Evolutionary conservation across 768 basidiomycete species (phyloP).

Genomic region (Auricularia cornea): DNA sequence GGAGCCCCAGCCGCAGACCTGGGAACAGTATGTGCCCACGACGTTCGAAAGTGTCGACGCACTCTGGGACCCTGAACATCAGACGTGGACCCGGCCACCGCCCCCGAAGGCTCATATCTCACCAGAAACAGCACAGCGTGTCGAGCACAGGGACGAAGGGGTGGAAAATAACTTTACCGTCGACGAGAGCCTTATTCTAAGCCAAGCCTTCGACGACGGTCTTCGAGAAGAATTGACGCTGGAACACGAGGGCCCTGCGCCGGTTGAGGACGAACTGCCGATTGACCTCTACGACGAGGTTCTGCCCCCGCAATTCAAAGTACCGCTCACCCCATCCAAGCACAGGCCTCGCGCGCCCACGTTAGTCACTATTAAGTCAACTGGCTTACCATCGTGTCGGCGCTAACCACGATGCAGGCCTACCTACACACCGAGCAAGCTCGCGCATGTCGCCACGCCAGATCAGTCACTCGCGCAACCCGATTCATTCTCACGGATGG

Average conservation of each 20-base stretch:
- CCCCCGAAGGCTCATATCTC: conserved; percentile 10
- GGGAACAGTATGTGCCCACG: conserved; percentile 76
- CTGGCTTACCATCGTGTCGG: no score
- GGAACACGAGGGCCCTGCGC: not conserved
- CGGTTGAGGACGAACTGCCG: not conserved
- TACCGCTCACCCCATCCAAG: no score
- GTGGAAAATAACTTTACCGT: conserved; percentile 29
- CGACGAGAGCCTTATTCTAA: conserved; percentile 43
- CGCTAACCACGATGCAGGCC: no score
- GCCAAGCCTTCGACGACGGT: conserved; percentile 24
- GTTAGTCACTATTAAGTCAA: no score
- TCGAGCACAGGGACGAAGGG: not conserved
- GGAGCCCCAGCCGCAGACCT: conserved; percentile 27
- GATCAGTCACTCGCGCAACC: not conserved
- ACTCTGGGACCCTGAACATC: conserved; percentile 66
- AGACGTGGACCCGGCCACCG: conserved; percentile 9
- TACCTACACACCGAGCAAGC: no score
- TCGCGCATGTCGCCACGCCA: not conserved
- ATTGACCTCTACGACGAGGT: not conserved
- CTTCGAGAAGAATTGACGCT: not conserved
- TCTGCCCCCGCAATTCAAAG: no score
- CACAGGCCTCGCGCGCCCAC: no score
- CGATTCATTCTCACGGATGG: no score
- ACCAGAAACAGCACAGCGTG: conserved; percentile 9
- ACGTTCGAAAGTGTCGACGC: conserved; percentile 86